Base-by-base conservation (phyloP, 2,329 filamentous ascomycete species). In the Penicillium glabrum region DNA sequence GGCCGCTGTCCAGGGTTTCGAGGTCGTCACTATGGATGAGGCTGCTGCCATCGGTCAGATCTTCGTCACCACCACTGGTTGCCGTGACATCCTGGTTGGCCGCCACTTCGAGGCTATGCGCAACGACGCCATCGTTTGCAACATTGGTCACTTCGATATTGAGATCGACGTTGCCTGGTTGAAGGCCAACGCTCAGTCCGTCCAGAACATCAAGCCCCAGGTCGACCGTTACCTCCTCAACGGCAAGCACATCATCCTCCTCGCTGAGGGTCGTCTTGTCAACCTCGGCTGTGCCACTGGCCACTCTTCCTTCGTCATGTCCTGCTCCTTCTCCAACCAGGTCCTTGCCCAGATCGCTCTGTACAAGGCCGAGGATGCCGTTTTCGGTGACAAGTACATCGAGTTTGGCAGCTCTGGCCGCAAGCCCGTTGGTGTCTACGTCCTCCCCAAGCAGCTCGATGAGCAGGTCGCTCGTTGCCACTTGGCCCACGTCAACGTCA, bases 281-380 rank as follows among this genome's bases (percentile, higher is more conserved):
- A 99, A 99, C 89, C 86, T 99, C 71, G 95, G 95, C 80, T 99
- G 95, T 81, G 95, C 95, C 76, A 99, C 95, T 65, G 95, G 95
- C 69, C 95, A 99, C 89, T 96, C 93, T 69, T 98, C 93, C 52
- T 99, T 99, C 81, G 95, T 99, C 85, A 98, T 99, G 95, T 97
- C 93, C 72, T 99, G 95, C 89, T 98, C 93, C 65, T 99, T 99
- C 89, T 96, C 93, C 86, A 99, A 99, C 89, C 95, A 99, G 86
- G 95, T 98, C 72, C 91, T 99, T 78, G 95, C 95, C 68, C 95
- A 99, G 85, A 98, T 99, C 83, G 89, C 96, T 84, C 84, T 99
- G 74, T 99, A 81, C 90, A 98, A 98, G 89, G 89, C 87, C 72
- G 84, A 89, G 72, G 93, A 98, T 77, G 86, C 85, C 76, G 89